phyloP scores from a whole-genome alignment of 2,329 filamentous ascomycete genomes.

The Hymenoscyphus albidus region DNA sequence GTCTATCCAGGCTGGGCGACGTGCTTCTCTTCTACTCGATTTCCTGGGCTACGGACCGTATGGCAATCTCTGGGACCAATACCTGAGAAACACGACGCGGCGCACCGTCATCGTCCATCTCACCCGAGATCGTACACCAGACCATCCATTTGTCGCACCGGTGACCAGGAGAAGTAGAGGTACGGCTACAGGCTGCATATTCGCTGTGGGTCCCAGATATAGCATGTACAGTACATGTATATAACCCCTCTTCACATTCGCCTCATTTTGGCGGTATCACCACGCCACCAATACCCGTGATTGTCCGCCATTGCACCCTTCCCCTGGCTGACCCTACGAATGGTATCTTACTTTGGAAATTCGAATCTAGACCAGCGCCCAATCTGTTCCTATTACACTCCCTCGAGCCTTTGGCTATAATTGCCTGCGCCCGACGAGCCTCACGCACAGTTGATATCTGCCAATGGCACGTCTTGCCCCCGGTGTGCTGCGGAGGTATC shows the following conservation, averaged over 20 bases:
- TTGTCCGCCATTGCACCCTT: constrained; percentile 14
- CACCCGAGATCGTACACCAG: constrained; percentile 1
- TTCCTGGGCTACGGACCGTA: constrained; percentile 9
- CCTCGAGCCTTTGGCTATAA: neutral
- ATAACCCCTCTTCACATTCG: constrained; percentile 11
- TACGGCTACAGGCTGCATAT: neutral
- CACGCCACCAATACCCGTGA: constrained; percentile 4
- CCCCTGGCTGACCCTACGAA: constrained; percentile 1
- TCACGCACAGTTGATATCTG: neutral
- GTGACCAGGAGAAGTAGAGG: neutral
- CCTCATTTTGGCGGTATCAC: constrained; percentile 15
- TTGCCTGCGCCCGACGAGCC: neutral
- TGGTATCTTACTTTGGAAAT: neutral
- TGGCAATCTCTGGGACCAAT: constrained; percentile 24
- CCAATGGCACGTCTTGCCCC: constrained; percentile 31
- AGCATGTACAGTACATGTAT: constrained; percentile 5
- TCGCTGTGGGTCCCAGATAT: constrained; percentile 8
- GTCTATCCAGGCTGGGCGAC: constrained; percentile 17
- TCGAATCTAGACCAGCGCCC: neutral
- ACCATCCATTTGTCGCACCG: neutral
- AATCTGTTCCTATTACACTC: constrained; percentile 11
- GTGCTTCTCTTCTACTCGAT: constrained; percentile 28
- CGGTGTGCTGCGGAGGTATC: constrained; percentile 31
- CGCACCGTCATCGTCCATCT: neutral
- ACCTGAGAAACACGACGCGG: constrained; percentile 25